Evolutionary conservation across 768 basidiomycete genomes (phyloP), one percentile per base, ranked within the genome.

Genomic region (Dacryopinax spathularia): DNA sequence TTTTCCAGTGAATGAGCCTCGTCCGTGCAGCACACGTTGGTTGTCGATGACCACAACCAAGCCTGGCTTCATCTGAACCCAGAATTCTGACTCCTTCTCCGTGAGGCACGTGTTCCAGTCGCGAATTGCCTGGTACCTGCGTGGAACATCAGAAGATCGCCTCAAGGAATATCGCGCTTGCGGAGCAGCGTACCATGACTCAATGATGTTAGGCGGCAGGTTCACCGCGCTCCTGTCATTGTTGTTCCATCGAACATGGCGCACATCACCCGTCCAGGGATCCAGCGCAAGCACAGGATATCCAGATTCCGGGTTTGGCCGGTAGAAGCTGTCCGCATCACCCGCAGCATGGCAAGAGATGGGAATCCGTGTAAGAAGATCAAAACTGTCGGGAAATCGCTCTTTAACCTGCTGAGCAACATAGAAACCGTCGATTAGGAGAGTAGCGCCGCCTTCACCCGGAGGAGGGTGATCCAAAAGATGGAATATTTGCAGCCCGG

Each of bases 351-450:
- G 94, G 0, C 89, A 82, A 0, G 90, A 85, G 25, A 95, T 78
- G 0, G 81, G 80, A 2, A 90, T 73, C 10, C 77, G 74, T 0
- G 90, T 84, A 12, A 98, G 80, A 5, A 88, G 73, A 2, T 75
- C 74, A 73, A 92, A 93, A 1, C 81, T 80, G 0, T 82, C 78
- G 0, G 92, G 91, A 69, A 91, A 77, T 25, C 85, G 77, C 62
- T 84, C 80, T 60, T 83, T 82, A 22, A 98, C 79, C 62, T 89
- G 79, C 0, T 85, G 85, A 1, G 95, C 94, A 62, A 85, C 87
- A 71, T 94, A 88, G 78, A 96, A 96, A 27, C 91, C 94, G 70
- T 99, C 95, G 15, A 97, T 91, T 41, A 98, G 85, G n/a, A 97
- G 80, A 2, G 90, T 90, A 2, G 85, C 80, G 16, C 95, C 95